These are phyloP conservation scores for Calonectria crousiana DNA, from an alignment of 2,329 filamentous ascomycete species.

Conservation along the genomic window DNA sequence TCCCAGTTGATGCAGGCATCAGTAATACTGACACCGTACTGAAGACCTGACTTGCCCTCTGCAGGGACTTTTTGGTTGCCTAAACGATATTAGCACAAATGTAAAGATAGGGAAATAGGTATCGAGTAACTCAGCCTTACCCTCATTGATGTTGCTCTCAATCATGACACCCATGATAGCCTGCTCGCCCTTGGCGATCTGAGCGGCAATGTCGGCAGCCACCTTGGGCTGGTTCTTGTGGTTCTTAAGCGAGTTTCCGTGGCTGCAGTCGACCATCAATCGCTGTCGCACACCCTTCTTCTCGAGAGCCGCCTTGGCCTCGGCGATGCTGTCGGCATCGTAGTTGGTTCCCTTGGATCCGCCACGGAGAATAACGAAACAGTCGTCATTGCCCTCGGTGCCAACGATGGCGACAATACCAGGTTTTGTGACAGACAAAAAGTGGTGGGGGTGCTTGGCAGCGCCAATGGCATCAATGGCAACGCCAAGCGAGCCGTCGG, in stretches of 20 bases:
- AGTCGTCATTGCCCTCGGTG: slow-evolving; percentile 94
- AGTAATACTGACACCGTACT: slow-evolving; percentile 96
- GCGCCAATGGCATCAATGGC: slow-evolving; percentile 97
- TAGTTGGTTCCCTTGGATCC: slow-evolving; percentile 96
- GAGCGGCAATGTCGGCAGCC: slow-evolving; percentile 81
- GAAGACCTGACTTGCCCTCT: slow-evolving; percentile 85
- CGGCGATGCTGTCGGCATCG: slow-evolving; percentile 84
- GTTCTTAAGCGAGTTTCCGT: slow-evolving; percentile 95
- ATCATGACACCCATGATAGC: slow-evolving; percentile 99
- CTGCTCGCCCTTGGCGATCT: slow-evolving; percentile 86
- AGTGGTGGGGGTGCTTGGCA: slow-evolving; percentile 92
- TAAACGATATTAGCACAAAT: slow-evolving; percentile 42
- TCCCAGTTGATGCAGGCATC: slow-evolving; percentile 98
- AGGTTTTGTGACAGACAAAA: slow-evolving; percentile 96
- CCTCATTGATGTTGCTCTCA: slow-evolving; percentile 96
- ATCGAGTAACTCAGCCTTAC: slow-evolving; percentile 57
- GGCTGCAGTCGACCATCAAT: slow-evolving; percentile 98
- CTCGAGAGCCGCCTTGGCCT: slow-evolving; percentile 82
- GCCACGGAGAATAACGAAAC: slow-evolving; percentile 94
- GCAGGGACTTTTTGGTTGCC: slow-evolving; percentile 91
- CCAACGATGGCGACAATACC: slow-evolving; percentile 95
- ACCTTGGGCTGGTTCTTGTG: slow-evolving; percentile 98
- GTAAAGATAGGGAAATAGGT: not conserved
- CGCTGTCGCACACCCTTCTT: slow-evolving; percentile 80
- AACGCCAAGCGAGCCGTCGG: slow-evolving; percentile 88